Percentiles rank a stretch among this genome's conserved stretches.
Conservation (phyloP, 768 basidiomycete species). For the Myochromella boudieri region DNA sequence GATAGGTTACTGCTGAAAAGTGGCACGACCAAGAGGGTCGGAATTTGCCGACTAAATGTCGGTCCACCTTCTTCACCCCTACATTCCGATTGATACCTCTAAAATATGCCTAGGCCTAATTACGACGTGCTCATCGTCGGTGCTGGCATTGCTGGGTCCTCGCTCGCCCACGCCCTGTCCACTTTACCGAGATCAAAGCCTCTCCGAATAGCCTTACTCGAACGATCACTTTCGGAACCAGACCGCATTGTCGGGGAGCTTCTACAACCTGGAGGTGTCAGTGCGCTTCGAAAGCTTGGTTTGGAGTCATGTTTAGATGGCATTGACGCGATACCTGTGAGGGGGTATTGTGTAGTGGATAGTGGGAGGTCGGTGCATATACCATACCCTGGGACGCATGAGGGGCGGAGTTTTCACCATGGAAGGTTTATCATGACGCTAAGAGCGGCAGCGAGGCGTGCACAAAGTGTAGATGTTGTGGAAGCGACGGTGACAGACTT, state of each 20-base stretch:
- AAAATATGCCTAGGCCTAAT: neutral
- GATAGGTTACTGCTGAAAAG: too few species aligned
- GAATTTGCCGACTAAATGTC: constrained; percentile 8
- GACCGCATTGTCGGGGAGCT: constrained; percentile 98
- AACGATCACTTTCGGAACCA: constrained; percentile 89
- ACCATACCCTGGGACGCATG: constrained; percentile 73
- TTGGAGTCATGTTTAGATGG: constrained; percentile 73
- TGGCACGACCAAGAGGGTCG: constrained; percentile 2
- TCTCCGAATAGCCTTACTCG: constrained; percentile 80
- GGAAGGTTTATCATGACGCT: constrained; percentile 85
- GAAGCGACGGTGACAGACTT: constrained; percentile 85
- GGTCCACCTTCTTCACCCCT: constrained; percentile 3
- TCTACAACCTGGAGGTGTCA: constrained; percentile 89
- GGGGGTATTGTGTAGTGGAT: constrained; percentile 85
- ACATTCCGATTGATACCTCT: too few species aligned
- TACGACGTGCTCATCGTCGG: constrained; percentile 91
- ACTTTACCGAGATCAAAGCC: constrained; percentile 51
- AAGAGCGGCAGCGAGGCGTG: constrained; percentile 60
- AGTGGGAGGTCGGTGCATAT: constrained; percentile 74
- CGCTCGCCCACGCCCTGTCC: constrained; percentile 85
- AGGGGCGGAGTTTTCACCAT: constrained; percentile 92
- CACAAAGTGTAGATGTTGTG: constrained; percentile 71
- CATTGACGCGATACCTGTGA: constrained; percentile 82
- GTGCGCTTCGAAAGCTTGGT: constrained; percentile 74
- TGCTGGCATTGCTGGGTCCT: constrained; percentile 86